Conservation (phyloP, 768 basidiomycete genomes). For the Tulasnella sp. region DNA sequence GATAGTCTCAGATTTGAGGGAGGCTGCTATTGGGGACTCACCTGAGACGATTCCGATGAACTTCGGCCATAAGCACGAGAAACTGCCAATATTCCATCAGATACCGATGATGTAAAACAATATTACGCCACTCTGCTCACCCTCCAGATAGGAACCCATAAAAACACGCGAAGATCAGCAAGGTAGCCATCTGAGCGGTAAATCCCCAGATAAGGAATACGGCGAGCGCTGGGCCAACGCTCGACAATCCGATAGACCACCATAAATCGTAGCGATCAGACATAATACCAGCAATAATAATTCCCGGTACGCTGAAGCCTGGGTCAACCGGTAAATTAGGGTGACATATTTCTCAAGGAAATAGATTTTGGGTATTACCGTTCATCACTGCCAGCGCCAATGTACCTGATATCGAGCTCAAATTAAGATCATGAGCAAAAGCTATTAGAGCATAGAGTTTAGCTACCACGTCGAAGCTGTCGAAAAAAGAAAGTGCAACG, state of each 20-base stretch:
- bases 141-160: slow-evolving; percentile 6
- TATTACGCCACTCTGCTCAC: neutral
- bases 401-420: slow-evolving; percentile 5
- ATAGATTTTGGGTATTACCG: neutral
- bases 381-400: slow-evolving; percentile 11
- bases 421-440: slow-evolving; percentile 5
- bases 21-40: neutral
- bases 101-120: neutral
- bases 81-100: neutral
- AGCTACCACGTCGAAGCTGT: neutral
- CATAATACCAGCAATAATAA: neutral
- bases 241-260: neutral
- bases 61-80: slow-evolving; percentile 9
- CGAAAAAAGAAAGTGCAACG: neutral
- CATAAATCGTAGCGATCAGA: slow-evolving; percentile 4
- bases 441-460: neutral
- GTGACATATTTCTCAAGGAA: neutral
- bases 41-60: slow-evolving; percentile 10
- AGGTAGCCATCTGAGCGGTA: neutral
- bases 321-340: neutral
- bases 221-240: neutral
- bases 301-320: slow-evolving; percentile 6
- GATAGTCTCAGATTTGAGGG: too few species aligned
- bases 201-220: slow-evolving; percentile 11
- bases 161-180: slow-evolving; percentile 8